Evolutionary conservation across 208 protist species (phyloP), one percentile per base, ranked within the genome.

Genomic region (Crithidia sp.): DNA sequence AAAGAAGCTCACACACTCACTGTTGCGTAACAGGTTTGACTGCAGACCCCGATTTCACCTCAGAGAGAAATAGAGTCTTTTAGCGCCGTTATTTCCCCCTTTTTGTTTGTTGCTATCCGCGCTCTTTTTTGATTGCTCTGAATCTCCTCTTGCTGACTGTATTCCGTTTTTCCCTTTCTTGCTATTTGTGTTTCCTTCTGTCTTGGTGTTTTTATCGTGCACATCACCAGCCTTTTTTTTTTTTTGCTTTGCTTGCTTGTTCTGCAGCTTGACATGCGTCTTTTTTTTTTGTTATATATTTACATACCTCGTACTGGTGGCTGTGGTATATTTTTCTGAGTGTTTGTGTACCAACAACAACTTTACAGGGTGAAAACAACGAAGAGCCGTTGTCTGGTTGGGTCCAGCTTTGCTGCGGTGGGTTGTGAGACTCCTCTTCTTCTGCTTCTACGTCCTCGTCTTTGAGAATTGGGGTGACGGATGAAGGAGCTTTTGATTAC

Each of bases 11-110:
- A 28, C 28, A 28, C 28, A 28, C 28, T 28, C 28, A 28, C 28
- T 28, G 28, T 28, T 28, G 28, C 28, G 0, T 28, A 28, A 28
- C 1, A 1, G 28, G 28, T 28, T 28, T 28, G 0, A 28, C 28
- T 28, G 28, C 28, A 28, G 28, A 28, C 28, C 28, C 28, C 28
- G 28, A 28, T 28, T 28, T 28, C 28, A 28, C 28, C 28, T 28
- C 28, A 28, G 28, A 28, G 28, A 28, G 28, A 28, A 28, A 28
- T 28, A 28, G 28, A 54, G 19, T 63, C 19, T 0, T 75, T 53
- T 13, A 65, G 56, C 72, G 66, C 65, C 62, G 28, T 71, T 16
- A 70, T 28, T 81, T 60, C 37, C 52, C 14, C 17, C 54, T 62
- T 62, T 62, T 68, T 28, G 17, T 55, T 57, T 50, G 9, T 55